Conservation (phyloP, 106 monocot species). For the Iris macrosiphon region DNA sequence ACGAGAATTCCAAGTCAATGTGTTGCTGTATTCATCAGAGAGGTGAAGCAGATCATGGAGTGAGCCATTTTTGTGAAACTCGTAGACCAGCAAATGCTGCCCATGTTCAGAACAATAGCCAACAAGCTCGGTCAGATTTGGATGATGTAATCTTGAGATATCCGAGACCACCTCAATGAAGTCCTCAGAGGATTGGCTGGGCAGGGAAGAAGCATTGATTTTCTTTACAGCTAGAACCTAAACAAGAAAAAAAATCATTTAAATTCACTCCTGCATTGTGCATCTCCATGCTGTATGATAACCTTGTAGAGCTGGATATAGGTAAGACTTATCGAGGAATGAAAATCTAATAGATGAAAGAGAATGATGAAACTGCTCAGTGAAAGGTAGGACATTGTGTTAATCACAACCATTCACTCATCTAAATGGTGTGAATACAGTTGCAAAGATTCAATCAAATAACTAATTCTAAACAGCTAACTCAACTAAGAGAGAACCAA, state of each 20-base stretch:
- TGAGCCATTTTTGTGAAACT: conserved; percentile 64
- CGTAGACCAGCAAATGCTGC: conserved; percentile 52
- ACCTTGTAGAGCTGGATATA: no score
- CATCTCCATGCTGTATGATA: background rate
- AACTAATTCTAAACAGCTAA: no score
- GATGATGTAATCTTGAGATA: conserved; percentile 54
- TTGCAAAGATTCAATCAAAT: no score
- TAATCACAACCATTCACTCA: no score
- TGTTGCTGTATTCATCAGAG: conserved; percentile 52
- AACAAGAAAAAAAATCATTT: background rate
- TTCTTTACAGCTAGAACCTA: conserved; percentile 79
- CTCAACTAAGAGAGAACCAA: no score
- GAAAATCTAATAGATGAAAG: no score
- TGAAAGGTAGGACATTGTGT: no score
- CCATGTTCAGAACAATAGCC: conserved; percentile 77
- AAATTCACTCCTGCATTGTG: background rate
- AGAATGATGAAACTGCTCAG: no score
- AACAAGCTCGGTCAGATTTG: conserved; percentile 55
- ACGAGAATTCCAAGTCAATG: conserved; percentile 56
- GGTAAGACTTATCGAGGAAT: no score
- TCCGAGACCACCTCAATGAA: conserved; percentile 55
- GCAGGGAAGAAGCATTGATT: conserved; percentile 38
- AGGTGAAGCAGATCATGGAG: conserved; percentile 65
- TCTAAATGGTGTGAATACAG: no score
- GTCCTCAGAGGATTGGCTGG: conserved; percentile 34